Percentiles rank a stretch among this genome's conserved stretches.
Conservation (phyloP, 2,329 filamentous ascomycete genomes). For the Chaetomiaceae sp. region DNA sequence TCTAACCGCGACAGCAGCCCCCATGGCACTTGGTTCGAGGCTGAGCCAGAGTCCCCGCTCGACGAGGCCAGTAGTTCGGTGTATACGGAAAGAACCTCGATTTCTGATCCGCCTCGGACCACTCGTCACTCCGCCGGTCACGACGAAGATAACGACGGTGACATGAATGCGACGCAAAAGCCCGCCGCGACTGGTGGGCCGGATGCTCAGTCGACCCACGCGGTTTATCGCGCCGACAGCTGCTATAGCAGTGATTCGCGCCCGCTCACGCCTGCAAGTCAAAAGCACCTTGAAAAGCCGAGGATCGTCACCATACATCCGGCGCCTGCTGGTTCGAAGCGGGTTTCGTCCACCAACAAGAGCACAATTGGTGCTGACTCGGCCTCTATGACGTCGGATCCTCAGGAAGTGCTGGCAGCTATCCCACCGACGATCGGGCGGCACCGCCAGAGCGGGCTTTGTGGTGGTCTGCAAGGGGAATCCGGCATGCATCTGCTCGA, state of each 20-base stretch:
- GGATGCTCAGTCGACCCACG: background rate
- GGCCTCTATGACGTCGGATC: background rate
- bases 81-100: slow-evolving; percentile 2
- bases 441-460: background rate
- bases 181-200: background rate
- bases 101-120: slow-evolving; percentile 6
- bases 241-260: background rate
- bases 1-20: slow-evolving; percentile 3
- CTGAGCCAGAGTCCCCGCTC: slow-evolving; percentile 11
- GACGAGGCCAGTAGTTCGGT: background rate
- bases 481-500: slow-evolving; percentile 9
- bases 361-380: background rate
- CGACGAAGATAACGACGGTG: background rate
- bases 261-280: slow-evolving; percentile 13
- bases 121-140: too few relatives aligned
- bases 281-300: slow-evolving; percentile 11
- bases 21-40: slow-evolving; percentile 21
- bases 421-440: background rate
- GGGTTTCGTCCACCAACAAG: slow-evolving; percentile 11
- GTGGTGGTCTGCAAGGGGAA: background rate
- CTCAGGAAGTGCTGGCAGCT: background rate
- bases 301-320: slow-evolving; percentile 22
- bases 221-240: background rate
- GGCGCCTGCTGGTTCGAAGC: slow-evolving; percentile 6
- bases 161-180: background rate